Conservation (phyloP, 179 eudicot species). For the Spinacia oleracea region DNA sequence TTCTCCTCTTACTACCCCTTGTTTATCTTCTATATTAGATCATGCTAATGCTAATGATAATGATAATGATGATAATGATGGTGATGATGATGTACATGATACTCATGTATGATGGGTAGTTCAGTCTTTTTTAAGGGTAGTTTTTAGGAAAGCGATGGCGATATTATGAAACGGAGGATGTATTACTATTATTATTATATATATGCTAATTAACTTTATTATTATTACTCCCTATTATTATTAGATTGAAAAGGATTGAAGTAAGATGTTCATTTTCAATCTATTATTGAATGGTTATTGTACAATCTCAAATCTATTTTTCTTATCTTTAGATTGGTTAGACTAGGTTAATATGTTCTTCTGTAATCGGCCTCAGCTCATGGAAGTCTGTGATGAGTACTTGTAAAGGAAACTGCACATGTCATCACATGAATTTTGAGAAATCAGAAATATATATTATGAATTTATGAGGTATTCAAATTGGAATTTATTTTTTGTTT, state of each 20-base stretch:
- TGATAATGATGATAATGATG: constrained; percentile 37
- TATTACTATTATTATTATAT: neutral
- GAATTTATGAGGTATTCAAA: constrained; percentile 17
- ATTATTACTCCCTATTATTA: no score
- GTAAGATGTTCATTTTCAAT: constrained; percentile 9
- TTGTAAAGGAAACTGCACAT: constrained; percentile 46
- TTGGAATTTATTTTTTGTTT: neutral
- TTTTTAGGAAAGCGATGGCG: no score
- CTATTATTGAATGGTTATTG: constrained; percentile 16
- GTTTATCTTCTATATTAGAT: constrained; percentile 45
- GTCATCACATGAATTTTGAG: constrained; percentile 34
- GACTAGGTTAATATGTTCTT: constrained; percentile 6
- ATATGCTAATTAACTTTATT: no score
- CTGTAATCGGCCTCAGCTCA: neutral
- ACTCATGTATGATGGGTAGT: constrained; percentile 9
- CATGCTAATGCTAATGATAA: constrained; percentile 35
- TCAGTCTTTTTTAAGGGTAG: neutral
- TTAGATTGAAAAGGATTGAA: constrained; percentile 15
- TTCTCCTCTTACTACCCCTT: constrained; percentile 52
- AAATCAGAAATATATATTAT: constrained; percentile 16
- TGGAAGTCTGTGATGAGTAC: constrained; percentile 33
- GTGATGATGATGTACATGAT: constrained; percentile 27
- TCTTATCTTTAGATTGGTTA: neutral
- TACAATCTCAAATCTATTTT: neutral
- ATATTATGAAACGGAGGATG: no score